Base-by-base conservation (phyloP, 75 land plant genomes). In the Adiantum capillusveneris region DNA sequence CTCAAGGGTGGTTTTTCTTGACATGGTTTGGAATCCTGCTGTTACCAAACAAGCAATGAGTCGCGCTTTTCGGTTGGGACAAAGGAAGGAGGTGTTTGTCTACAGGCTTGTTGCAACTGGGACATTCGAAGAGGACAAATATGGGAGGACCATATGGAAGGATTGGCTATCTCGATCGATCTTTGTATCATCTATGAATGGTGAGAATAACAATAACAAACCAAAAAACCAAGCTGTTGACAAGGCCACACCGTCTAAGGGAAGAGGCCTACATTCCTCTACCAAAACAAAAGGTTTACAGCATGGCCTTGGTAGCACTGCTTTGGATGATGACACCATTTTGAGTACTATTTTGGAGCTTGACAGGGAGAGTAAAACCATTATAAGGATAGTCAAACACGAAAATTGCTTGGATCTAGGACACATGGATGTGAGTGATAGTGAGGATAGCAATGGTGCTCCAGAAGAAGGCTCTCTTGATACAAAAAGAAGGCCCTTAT, bases 1-100 rank as follows among this genome's bases (percentile, higher is more conserved):
- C 34, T 93, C 98, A 0, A 64, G 98, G 30, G 87, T 88, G 16
- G 76, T 93, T 9, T 43, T 93, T 24, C 27, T 93, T 28, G 98
- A 93, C 52, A 71, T 83, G 6, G 79, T 71, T 17, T 93, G 98
- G 96, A 93, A 93, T 62, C 98, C 95, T 12, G 71, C 98, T 0
- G 78, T 76, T 59, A 68, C 74, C 18, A 81, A 80, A 72, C 98
- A 93, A 59, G 98, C 98, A 0, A 78, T 89, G 22, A 81, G 87
- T 25, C 55, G 98, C 28, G 98, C 95, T 1, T 93, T 85, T 58
- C 66, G 96, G 18, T 73, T 83, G 19, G 98, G 98, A 14, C 98
- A 93, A 67, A 72, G 77, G 64, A 88, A 64, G 58, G 58, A 71
- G 46, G 98, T 93, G 13, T 79, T 78, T 62, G 87, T 83, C 11